phyloP scores from a whole-genome alignment of 192 early-diverging fungal species.

The Physocladia obscura region DNA sequence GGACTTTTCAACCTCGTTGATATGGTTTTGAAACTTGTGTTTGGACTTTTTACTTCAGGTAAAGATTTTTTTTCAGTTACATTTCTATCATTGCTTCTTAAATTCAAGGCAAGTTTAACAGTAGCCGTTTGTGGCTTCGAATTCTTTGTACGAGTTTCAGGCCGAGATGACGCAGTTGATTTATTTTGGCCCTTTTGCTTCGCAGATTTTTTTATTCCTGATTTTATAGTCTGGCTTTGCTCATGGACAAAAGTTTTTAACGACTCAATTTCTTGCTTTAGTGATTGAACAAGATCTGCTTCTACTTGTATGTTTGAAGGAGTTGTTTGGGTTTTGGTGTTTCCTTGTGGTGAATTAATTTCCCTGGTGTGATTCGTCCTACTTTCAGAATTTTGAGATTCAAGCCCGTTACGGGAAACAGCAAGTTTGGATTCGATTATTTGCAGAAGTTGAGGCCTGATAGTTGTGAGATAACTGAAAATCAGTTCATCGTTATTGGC shows the following conservation, averaged over 20 bases:
- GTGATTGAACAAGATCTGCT: not conserved
- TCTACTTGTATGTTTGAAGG: not conserved
- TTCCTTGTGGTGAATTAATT: not conserved
- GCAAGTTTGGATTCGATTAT: slow-evolving; percentile 27
- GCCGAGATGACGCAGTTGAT: too few species aligned
- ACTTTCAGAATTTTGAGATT: not conserved
- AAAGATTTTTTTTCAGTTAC: too few species aligned
- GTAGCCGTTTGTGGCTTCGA: too few species aligned
- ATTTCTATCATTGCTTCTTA: too few species aligned
- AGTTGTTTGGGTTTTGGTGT: not conserved
- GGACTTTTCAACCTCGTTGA: too few species aligned
- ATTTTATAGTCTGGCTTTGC: too few species aligned
- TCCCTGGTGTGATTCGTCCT: not conserved
- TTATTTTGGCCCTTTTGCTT: too few species aligned
- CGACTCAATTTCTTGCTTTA: slow-evolving; percentile 19
- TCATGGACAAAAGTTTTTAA: not conserved
- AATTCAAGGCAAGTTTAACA: too few species aligned
- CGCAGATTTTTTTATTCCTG: too few species aligned
- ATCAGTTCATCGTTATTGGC: slow-evolving; percentile 35
- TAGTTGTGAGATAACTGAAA: slow-evolving; percentile 26
- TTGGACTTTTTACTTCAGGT: too few species aligned
- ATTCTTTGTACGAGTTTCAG: too few species aligned
- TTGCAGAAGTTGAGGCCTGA: slow-evolving; percentile 27
- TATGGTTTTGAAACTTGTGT: too few species aligned
- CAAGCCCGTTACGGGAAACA: not conserved